Evolutionary conservation across 306 rosid genomes (phyloP).

Genomic region (Delonix regia): DNA sequence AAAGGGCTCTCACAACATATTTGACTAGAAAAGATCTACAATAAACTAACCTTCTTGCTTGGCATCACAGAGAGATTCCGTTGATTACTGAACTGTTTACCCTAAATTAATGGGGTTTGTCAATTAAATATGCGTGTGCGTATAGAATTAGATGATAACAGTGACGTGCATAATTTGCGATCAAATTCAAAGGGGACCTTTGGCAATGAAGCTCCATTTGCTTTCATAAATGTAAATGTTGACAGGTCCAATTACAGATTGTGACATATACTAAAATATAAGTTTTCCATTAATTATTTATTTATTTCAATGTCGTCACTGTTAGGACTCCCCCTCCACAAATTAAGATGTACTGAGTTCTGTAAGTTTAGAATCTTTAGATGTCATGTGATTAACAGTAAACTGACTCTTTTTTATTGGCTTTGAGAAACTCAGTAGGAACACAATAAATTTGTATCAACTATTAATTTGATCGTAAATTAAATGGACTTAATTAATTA

Average conservation of each 20-base stretch:
- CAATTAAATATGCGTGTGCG: no score
- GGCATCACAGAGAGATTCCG: not conserved
- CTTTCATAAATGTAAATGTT: not conserved
- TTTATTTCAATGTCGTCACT: no score
- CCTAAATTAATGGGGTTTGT: not conserved
- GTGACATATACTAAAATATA: no score
- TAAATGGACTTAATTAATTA: not conserved
- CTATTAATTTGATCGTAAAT: not conserved
- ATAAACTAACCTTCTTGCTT: not conserved
- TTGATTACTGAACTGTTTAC: not conserved
- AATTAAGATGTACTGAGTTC: no score
- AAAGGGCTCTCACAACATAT: no score
- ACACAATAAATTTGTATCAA: no score
- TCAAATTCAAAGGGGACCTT: not conserved
- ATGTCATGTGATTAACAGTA: not conserved
- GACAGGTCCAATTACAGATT: not conserved
- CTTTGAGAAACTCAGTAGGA: no score
- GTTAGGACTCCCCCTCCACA: no score
- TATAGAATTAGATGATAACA: not conserved
- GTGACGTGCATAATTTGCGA: not conserved
- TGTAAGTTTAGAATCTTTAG: no score
- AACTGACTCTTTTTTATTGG: not conserved
- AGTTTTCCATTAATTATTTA: no score
- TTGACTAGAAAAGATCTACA: no score
- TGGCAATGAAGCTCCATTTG: not conserved